Base-by-base conservation (phyloP, 805 yeast species). In the Kurtzmaniella fragi region DNA sequence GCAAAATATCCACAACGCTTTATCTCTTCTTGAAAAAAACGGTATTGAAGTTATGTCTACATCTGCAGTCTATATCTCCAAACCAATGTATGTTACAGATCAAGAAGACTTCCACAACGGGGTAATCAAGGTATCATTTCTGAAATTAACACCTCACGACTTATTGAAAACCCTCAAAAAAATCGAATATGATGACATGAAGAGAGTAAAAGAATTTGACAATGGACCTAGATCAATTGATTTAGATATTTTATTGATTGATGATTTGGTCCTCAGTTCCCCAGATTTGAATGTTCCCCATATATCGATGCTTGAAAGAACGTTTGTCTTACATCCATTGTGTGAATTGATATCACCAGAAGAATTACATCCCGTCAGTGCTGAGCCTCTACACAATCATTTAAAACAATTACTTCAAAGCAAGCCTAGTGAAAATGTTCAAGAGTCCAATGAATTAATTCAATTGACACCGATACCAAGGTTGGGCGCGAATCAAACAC, bases 211-310 rank as follows among this genome's bases (percentile, higher is more conserved):
- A 56, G 63, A 78, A 32, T 72, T 87, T 47, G 90, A 84, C 11
- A 93, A 93, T 57, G 96, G 99, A 0, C 99, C 99, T 7, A 70
- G 99, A 42, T 65, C 86, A 10, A 84, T 93, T 38, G 99, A 93
- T 54, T 69, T 93, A 36, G 99, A 93, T 60, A 86, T 93, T 11
- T 49, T 91, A 11, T 62, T 91, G 16, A 91, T 79, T 55, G 93
- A 80, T 52, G 67, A 71, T 28, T 45, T 73, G 15, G 67, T 80
- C 8, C 44, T 84, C 33, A 82, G 82, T 55, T 64, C 73, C 1
- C 64, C 72, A 0, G 71, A 77, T 28, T 71, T 93, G 49, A 75
- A 73, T 20, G 71, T 93, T 10, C 99, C 99, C 0, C 99, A 93
- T 59, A 77, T 80, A 31, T 72, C 87, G 33, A 84, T 93, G 89